These are phyloP conservation scores for Cutaneotrichosporon sp. DNA, from an alignment of 1,284 basidiomycete genomes.

Conservation along the genomic window DNA sequence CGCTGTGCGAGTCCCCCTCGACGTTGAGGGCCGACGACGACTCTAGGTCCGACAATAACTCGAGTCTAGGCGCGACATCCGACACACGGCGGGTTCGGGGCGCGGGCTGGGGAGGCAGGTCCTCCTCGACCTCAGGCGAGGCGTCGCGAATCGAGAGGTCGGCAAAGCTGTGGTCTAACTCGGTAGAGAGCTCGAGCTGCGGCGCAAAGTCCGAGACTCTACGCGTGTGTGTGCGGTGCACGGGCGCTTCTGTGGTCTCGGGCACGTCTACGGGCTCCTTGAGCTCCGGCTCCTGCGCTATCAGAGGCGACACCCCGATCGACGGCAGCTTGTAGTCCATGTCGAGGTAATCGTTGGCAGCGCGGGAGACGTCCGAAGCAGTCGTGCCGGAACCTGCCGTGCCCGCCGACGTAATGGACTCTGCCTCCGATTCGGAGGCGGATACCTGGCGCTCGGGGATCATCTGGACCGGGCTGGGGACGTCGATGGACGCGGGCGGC, in stretches of 20 bases:
- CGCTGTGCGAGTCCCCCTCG: neutral
- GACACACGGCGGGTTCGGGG: conserved; percentile 4
- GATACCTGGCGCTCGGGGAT: conserved; percentile 7
- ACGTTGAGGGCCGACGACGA: neutral
- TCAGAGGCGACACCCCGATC: conserved; percentile 38
- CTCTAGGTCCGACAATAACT: conserved; percentile 2
- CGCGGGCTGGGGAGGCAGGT: neutral
- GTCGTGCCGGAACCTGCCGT: neutral
- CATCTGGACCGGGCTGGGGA: conserved; percentile 33
- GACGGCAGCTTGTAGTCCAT: conserved; percentile 37
- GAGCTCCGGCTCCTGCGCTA: conserved; percentile 10
- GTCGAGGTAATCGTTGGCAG: conserved; percentile 21
- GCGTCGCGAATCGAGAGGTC: neutral
- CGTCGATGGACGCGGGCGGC: conserved; percentile 24
- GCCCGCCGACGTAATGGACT: neutral
- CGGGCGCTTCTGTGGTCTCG: neutral
- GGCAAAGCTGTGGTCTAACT: neutral
- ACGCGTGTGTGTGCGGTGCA: neutral
- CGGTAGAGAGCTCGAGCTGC: conserved; percentile 3
- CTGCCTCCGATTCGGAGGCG: conserved; percentile 8
- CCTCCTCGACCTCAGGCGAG: neutral
- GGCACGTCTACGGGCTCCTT: conserved; percentile 1
- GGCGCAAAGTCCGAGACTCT: conserved; percentile 9
- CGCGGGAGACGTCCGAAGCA: conserved; percentile 2
- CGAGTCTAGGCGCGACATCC: neutral